Conservation (phyloP, 2,329 filamentous ascomycete species). For the Colletotrichum sublineola region DNA sequence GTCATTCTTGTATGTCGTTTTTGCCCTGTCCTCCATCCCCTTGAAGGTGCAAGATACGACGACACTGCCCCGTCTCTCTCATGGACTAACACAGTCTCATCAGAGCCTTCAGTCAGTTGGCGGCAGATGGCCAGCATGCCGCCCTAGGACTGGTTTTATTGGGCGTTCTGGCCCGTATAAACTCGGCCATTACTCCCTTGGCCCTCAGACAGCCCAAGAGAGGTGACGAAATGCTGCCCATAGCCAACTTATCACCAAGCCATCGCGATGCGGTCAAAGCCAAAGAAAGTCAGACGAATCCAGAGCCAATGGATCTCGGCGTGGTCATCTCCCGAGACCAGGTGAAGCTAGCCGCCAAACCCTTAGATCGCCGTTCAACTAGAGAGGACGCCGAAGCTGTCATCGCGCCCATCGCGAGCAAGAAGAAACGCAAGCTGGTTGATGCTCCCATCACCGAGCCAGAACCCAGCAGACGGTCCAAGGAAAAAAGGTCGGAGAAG, state of each 20-base stretch:
- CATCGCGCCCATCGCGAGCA: not conserved
- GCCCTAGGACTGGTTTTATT: slow-evolving; percentile 78
- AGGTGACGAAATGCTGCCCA: not conserved
- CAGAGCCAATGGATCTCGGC: slow-evolving; percentile 46
- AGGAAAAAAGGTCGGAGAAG: slow-evolving; percentile 49
- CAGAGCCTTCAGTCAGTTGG: slow-evolving; percentile 76
- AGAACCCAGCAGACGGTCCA: not conserved
- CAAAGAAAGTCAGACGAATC: slow-evolving; percentile 41
- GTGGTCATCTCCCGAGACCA: slow-evolving; percentile 48
- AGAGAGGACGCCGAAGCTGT: not conserved
- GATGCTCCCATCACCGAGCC: not conserved
- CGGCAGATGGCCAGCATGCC: slow-evolving; percentile 80
- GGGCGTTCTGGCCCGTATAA: slow-evolving; percentile 71
- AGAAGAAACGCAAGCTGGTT: slow-evolving; percentile 26
- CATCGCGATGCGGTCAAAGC: not conserved
- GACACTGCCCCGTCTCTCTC: not conserved
- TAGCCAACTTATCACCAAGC: not conserved
- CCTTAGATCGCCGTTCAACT: not conserved
- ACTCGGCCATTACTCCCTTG: slow-evolving; percentile 58
- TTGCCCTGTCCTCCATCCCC: not conserved
- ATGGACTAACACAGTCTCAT: slow-evolving; percentile 2
- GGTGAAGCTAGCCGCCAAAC: slow-evolving; percentile 11
- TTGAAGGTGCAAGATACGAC: no score
- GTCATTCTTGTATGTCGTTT: slow-evolving; percentile 53
- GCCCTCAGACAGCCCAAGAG: slow-evolving; percentile 42